Base-by-base conservation (phyloP, 371 early-diverging fungal genomes). In the Lichtheimia corymbifera region DNA sequence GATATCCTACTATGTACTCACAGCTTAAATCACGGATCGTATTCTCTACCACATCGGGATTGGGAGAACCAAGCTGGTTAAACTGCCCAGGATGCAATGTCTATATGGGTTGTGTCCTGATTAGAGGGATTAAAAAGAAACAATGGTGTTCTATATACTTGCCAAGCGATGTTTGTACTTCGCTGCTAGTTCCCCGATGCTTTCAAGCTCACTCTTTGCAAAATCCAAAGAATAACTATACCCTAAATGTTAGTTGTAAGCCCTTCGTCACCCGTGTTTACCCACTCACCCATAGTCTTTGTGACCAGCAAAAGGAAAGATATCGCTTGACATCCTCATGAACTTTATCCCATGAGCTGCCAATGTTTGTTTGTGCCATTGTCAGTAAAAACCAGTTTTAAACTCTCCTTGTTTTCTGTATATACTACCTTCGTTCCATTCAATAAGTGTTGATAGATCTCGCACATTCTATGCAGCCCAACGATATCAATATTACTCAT, bases 51-150 rank as follows among this genome's bases (percentile, higher is more conserved):
- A 82, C 81, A 44, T 63, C 67, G 7, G 63, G 66, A 11, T 62
- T 76, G 13, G 74, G 79, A 22, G 77, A 77, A 13, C 72, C 80
- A 2, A 82, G 57, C 53, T 81, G 83, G 45, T 72, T 80, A 44
- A 69, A 82, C 59, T 82, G 83, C 0, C 83, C 83, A 22, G 81
- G 81, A 60, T 82, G 81, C 51, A 59, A 71, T 17, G 80, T 80
- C 76, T 79, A 40, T 50, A 35, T 9, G 35, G 11, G n/a, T n/a
- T n/a, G n/a, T n/a, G n/a, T n/a, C n/a, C 11, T 35, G 2, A 11
- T 35, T 35, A 35, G 35, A 35, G 9, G 35, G 9, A 5, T 30
- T 40, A 25, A 14, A 43, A 47, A 14, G n/a, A 2, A 15, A 35
- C 15, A 13, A 51, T 4, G 13, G 4, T 27, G 5, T 30, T 47